These are phyloP conservation scores for Pseudonitzschia multiseries DNA, from an alignment of 108 stramenopile genomes.

Conservation along the genomic window DNA sequence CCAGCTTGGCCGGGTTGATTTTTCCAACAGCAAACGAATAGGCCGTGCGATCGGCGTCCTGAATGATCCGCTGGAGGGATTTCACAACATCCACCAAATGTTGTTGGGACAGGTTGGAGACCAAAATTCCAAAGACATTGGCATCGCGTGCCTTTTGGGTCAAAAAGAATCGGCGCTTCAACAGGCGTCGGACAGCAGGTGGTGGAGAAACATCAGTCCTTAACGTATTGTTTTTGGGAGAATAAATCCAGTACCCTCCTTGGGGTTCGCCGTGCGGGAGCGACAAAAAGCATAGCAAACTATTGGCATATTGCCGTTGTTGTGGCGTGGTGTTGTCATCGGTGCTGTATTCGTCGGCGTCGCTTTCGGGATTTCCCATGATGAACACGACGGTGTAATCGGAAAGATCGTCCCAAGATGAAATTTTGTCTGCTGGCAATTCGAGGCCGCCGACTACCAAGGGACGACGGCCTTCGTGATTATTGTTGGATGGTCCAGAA, in stretches of 20 bases:
- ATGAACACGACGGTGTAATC: conserved; percentile 71
- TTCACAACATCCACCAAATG: conserved; percentile 71
- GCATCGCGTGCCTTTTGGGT: conserved; percentile 87
- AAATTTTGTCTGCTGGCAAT: conserved; percentile 38
- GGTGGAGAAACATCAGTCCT: conserved; percentile 21
- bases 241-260: conserved; percentile 63
- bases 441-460: conserved; percentile 71
- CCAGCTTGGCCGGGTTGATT: conserved; percentile 89
- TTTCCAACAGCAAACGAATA: conserved; percentile 95
- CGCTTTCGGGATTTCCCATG: conserved; percentile 13
- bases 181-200: conserved; percentile 47
- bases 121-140: conserved; percentile 87
- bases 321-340: conserved; percentile 19
- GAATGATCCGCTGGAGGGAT: conserved; percentile 56
- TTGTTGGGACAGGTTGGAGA: conserved; percentile 80
- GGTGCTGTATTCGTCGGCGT: background rate
- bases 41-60: conserved; percentile 70
- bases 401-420: conserved; percentile 54
- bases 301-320: conserved; percentile 54
- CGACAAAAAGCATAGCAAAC: conserved; percentile 51
- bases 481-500: background rate
- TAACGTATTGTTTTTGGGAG: conserved; percentile 37
- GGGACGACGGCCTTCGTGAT: background rate
- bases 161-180: conserved; percentile 83
- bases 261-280: conserved; percentile 10